A percentile compares a stretch with the other conserved stretches of the same genome.
These are phyloP conservation scores for Irpex lacteus DNA, from an alignment of 1,284 basidiomycete species.

Conservation along the genomic window DNA sequence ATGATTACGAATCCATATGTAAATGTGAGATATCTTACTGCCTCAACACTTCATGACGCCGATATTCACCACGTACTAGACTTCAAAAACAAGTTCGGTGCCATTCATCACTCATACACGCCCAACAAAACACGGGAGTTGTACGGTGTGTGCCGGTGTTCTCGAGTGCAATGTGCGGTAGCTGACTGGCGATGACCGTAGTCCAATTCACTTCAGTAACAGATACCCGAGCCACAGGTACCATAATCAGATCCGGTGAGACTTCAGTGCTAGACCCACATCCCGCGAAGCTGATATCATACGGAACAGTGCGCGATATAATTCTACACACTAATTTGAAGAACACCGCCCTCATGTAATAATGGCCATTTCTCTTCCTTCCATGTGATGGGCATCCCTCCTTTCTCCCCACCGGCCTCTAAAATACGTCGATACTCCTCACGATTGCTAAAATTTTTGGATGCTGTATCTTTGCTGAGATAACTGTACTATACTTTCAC, in stretches of 20 bases:
- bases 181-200: conserved; percentile 26
- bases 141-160: conserved; percentile 47
- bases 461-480: neutral
- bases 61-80: conserved; percentile 40
- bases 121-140: conserved; percentile 69
- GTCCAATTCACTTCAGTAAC: conserved; percentile 81
- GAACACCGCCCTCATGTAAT: conserved; percentile 30
- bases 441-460: neutral
- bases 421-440: too few relatives aligned
- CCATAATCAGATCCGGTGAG: conserved; percentile 42
- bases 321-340: conserved; percentile 40
- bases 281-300: neutral
- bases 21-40: conserved; percentile 50
- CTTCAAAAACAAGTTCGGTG: conserved; percentile 69
- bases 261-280: neutral
- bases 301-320: conserved; percentile 39
- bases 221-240: conserved; percentile 43
- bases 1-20: conserved; percentile 70
- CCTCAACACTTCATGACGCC: neutral
- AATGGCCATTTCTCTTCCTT: neutral
- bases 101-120: conserved; percentile 62
- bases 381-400: neutral
- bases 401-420: neutral
- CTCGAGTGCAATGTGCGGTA: neutral
- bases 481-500: neutral